Conservation (phyloP, 805 yeast species). For the Vanderwaltozyma verrucispora region DNA sequence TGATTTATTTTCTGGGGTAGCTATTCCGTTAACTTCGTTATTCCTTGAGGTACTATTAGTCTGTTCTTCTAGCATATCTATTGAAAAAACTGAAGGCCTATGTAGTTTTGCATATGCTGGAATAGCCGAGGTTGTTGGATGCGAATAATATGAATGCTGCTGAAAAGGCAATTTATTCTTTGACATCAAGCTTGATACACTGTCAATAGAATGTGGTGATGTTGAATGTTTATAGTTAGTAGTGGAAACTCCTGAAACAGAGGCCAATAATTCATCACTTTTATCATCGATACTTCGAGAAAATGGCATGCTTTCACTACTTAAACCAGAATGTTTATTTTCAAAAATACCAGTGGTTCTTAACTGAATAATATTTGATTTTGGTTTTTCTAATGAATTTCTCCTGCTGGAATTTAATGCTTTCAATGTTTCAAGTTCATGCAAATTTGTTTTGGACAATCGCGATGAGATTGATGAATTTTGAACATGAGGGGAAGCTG, state of each 20-base stretch:
- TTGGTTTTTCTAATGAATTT: slow-evolving; percentile 8
- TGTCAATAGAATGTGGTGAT: slow-evolving; percentile 23
- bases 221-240: slow-evolving; percentile 8
- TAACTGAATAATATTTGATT: slow-evolving; percentile 1
- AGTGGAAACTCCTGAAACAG: slow-evolving; percentile 4
- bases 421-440: slow-evolving; percentile 2
- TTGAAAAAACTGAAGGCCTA: slow-evolving; percentile 17
- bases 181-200: slow-evolving; percentile 19
- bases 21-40: neutral
- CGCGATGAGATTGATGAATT: slow-evolving; percentile 25
- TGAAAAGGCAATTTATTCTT: slow-evolving; percentile 18
- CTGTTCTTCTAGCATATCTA: slow-evolving; percentile 10
- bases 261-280: slow-evolving; percentile 13
- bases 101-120: slow-evolving; percentile 29
- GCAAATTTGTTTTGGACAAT: slow-evolving; percentile 14
- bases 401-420: slow-evolving; percentile 4
- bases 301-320: slow-evolving; percentile 4
- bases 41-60: neutral
- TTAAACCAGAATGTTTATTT: slow-evolving; percentile 1
- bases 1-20: neutral
- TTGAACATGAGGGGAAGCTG: slow-evolving; percentile 19
- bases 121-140: slow-evolving; percentile 24
- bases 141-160: slow-evolving; percentile 22
- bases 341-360: neutral
- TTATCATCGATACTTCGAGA: slow-evolving; percentile 5